Evolutionary conservation across 2,329 filamentous ascomycete species (phyloP).

Genomic region (Colletotrichum incanum): DNA sequence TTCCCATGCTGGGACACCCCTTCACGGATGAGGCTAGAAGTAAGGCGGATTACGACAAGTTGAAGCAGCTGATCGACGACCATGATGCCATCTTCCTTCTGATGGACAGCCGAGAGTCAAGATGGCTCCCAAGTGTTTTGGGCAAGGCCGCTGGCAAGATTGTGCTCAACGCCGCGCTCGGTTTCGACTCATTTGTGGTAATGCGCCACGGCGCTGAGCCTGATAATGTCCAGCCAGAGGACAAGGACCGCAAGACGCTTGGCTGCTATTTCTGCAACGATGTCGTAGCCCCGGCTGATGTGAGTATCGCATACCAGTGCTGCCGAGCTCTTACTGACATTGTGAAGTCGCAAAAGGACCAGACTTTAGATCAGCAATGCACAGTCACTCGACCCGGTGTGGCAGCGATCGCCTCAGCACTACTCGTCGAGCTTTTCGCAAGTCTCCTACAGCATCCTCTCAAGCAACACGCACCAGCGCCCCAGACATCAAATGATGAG

Average conservation of each 20-base stretch:
- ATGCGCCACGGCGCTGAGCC: constrained; percentile 91
- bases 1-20: constrained; percentile 96
- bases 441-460: constrained; percentile 90
- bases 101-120: constrained; percentile 94
- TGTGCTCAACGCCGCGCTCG: constrained; percentile 95
- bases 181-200: constrained; percentile 96
- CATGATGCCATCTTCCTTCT: constrained; percentile 97
- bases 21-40: constrained; percentile 81
- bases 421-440: constrained; percentile 91
- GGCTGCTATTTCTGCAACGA: constrained; percentile 99
- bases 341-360: constrained; percentile 89
- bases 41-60: constrained; percentile 80
- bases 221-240: constrained; percentile 47
- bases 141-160: constrained; percentile 94
- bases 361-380: constrained; percentile 97
- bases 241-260: constrained; percentile 75
- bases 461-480: constrained; percentile 74
- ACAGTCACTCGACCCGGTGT: constrained; percentile 96
- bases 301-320: constrained; percentile 64
- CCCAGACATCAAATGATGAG: constrained; percentile 63
- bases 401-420: constrained; percentile 90
- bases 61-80: constrained; percentile 82
- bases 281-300: constrained; percentile 93
- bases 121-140: constrained; percentile 97
- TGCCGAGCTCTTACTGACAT: neutral